phyloP scores from a whole-genome alignment of 345 rosid genomes.

The Citrus medica region DNA sequence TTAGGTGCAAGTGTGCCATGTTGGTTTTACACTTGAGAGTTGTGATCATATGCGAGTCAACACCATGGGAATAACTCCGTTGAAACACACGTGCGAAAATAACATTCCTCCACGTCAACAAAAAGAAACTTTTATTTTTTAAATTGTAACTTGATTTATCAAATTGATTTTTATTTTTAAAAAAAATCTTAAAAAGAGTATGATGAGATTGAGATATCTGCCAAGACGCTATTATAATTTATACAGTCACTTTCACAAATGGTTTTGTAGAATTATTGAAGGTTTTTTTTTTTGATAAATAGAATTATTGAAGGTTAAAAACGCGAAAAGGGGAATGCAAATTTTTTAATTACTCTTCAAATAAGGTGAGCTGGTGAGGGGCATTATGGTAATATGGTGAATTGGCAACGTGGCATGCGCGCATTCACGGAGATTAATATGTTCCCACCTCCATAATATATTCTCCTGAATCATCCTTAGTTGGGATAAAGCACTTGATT shows the following conservation, averaged over 20 bases:
- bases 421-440: not conserved
- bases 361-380: not conserved
- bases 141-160: too few relatives aligned
- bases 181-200: too few relatives aligned
- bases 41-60: not conserved
- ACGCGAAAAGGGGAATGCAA: not conserved
- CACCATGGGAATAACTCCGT: too few relatives aligned
- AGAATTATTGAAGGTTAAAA: too few relatives aligned
- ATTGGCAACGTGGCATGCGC: too few relatives aligned
- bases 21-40: not conserved
- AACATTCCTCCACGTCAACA: not conserved
- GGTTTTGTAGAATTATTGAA: too few relatives aligned
- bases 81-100: not conserved
- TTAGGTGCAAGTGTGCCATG: not conserved
- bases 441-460: not conserved
- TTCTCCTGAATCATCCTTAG: not conserved
- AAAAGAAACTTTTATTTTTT: too few relatives aligned
- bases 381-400: not conserved
- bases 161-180: too few relatives aligned
- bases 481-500: not conserved
- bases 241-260: too few relatives aligned
- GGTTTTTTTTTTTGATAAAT: too few relatives aligned
- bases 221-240: too few relatives aligned
- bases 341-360: not conserved
- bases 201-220: too few relatives aligned